Evolutionary conservation across 202 grass and related monocot species (phyloP).

Genomic region (Miscanthus sacchariflorus): DNA sequence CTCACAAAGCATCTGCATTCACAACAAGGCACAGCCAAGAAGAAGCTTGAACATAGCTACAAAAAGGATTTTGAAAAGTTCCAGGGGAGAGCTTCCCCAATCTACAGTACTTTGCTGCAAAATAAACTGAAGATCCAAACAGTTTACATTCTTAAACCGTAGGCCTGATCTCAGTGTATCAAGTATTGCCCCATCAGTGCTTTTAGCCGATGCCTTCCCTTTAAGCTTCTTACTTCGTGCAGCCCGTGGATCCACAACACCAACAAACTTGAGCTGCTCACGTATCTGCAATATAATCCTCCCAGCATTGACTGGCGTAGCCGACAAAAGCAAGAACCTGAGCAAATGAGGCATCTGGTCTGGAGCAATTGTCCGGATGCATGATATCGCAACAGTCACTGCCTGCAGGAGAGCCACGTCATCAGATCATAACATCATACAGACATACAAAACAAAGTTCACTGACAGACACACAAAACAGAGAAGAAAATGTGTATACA

Average conservation of each 20-base stretch:
- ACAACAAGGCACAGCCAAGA: constrained; percentile 42
- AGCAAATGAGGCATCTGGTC: constrained; percentile 90
- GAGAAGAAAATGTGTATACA: constrained; percentile 9
- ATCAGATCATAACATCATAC: neutral
- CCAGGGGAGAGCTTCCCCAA: neutral
- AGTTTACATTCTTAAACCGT: constrained; percentile 80
- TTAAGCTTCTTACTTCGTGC: constrained; percentile 83
- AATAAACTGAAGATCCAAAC: constrained; percentile 35
- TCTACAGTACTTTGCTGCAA: neutral
- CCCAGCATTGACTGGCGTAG: constrained; percentile 70
- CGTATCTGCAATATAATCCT: constrained; percentile 90
- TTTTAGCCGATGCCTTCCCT: constrained; percentile 64
- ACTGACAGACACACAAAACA: constrained; percentile 9
- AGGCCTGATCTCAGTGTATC: constrained; percentile 78
- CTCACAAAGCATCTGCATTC: constrained; percentile 77
- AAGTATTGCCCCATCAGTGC: constrained; percentile 74
- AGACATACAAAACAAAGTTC: neutral
- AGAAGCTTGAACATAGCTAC: neutral
- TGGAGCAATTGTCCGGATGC: constrained; percentile 73
- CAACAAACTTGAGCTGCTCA: constrained; percentile 79
- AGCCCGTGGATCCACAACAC: constrained; percentile 58
- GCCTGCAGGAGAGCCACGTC: constrained; percentile 48
- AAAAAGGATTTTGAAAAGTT: neutral
- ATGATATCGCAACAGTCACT: constrained; percentile 85
- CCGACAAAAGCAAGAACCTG: constrained; percentile 82